These are phyloP conservation scores for Colletotrichum horii DNA, from an alignment of 2,329 filamentous ascomycete genomes.

Conservation along the genomic window DNA sequence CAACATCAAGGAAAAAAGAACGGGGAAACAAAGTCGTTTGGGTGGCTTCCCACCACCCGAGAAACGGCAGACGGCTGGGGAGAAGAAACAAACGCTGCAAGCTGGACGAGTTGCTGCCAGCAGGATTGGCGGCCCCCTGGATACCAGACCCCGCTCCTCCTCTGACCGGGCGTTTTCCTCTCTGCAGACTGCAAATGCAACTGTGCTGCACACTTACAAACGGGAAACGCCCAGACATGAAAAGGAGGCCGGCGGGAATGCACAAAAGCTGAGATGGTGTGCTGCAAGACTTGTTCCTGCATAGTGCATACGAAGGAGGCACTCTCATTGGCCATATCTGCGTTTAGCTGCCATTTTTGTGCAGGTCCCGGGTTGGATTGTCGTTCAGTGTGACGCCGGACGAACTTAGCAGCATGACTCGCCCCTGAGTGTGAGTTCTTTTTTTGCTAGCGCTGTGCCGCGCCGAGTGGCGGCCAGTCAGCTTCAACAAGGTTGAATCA, in stretches of 20 bases:
- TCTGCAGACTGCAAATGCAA: background rate
- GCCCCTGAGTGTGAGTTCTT: constrained; percentile 6
- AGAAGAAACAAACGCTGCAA: constrained; percentile 14
- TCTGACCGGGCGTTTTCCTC: background rate
- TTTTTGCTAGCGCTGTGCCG: constrained; percentile 3
- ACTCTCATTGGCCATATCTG: background rate
- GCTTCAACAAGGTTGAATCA: background rate
- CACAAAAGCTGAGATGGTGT: constrained; percentile 12
- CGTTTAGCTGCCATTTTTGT: background rate
- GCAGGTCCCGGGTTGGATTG: background rate
- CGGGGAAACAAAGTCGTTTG: background rate
- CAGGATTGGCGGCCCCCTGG: background rate
- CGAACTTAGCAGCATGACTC: constrained; percentile 4
- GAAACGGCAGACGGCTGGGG: background rate
- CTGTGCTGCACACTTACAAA: background rate
- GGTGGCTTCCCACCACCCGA: background rate
- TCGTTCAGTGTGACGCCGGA: constrained; percentile 9
- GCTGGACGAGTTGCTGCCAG: background rate
- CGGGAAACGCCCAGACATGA: constrained; percentile 1
- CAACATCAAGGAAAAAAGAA: background rate
- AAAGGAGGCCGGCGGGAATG: constrained; percentile 5
- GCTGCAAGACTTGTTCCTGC: constrained; percentile 9
- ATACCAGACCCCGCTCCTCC: background rate
- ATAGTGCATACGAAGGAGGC: background rate
- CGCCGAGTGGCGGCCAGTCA: constrained; percentile 19